Evolutionary conservation across 2,329 filamentous ascomycete species (phyloP), one percentile per base, ranked within the genome.

Genomic region (Penicillium sp.): DNA sequence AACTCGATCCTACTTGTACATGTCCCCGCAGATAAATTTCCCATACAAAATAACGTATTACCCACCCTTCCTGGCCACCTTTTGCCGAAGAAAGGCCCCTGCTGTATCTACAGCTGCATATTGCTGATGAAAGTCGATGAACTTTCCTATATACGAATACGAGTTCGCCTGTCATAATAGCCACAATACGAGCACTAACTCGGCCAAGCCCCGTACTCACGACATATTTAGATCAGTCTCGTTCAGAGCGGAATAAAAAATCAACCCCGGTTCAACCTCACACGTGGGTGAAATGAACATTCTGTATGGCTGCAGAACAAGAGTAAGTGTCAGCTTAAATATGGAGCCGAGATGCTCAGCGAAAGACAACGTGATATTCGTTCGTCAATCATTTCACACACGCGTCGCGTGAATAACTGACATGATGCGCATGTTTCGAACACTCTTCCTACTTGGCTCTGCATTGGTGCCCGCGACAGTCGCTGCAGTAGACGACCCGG

Each of bases 401-500:
- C 28, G 5, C 5, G n/a, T 35, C 33, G 26, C 28, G 33, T 33
- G 28, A 51, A 13, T 8, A 51, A 6, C 13, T 33, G 28, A 12
- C 49, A 51, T 6, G 0, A 54, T 56, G 53, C 53, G 24, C 6
- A 8, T 56, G 35, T n/a, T 51, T 33, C 26, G 8, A 45, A 28
- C 13, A 8, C 19, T 54, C 17, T n/a, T 54, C 13, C 51, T n/a
- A 26, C 19, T 54, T 26, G 19, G 4, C n/a, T 7, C 26, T n/a
- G 35, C 30, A 6, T 40, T 54, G 35, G 53, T 45, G 38, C 53
- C 38, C 24, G 15, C 9, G 2, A 56, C 53, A 45, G 4, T 45
- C 26, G 51, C 51, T 3, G 35, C n/a, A 38, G 51, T 54, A 2
- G 15, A 54, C 17, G 56, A 58, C 15, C 56, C 56, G 13, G 56